Conservation (phyloP, 129 eudicot species). For the Artemisia argyi region DNA sequence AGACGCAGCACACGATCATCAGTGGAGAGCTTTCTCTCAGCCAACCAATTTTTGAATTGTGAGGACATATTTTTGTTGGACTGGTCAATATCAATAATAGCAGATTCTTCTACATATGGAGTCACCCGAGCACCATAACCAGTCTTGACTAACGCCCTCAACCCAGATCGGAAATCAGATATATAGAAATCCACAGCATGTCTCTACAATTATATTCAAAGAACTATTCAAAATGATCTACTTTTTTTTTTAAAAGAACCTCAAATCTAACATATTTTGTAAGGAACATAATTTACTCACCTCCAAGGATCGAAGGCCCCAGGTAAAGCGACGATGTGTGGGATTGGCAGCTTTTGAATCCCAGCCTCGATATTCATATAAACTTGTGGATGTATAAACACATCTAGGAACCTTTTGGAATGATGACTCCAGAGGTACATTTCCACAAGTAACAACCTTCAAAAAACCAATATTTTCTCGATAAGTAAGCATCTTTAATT, state of each 20-base stretch:
- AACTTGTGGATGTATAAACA: conserved; percentile 70
- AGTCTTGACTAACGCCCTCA: conserved; percentile 67
- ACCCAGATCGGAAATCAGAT: conserved; percentile 70
- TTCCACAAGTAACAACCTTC: conserved; percentile 75
- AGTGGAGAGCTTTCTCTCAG: conserved; percentile 59
- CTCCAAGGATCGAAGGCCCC: conserved; percentile 74
- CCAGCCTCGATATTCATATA: conserved; percentile 71
- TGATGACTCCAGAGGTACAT: conserved; percentile 69
- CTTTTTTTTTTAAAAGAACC: neutral
- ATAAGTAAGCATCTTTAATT: conserved; percentile 7
- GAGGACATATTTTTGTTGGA: conserved; percentile 63
- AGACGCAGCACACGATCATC: conserved; percentile 75
- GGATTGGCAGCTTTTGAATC: conserved; percentile 72
- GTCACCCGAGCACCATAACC: conserved; percentile 69
- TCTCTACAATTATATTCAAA: conserved; percentile 40
- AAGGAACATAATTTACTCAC: conserved; percentile 27
- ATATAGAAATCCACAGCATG: conserved; percentile 68
- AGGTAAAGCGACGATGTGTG: conserved; percentile 60
- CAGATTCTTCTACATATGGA: conserved; percentile 67
- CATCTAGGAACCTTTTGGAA: conserved; percentile 68
- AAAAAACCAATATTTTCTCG: conserved; percentile 19
- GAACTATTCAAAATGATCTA: neutral
- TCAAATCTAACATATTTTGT: neutral
- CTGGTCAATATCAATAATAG: conserved; percentile 51
- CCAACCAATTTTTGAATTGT: conserved; percentile 58